Evolutionary conservation across 148 eudicot species (phyloP).

Genomic region (Vaccinium macrocarpon): DNA sequence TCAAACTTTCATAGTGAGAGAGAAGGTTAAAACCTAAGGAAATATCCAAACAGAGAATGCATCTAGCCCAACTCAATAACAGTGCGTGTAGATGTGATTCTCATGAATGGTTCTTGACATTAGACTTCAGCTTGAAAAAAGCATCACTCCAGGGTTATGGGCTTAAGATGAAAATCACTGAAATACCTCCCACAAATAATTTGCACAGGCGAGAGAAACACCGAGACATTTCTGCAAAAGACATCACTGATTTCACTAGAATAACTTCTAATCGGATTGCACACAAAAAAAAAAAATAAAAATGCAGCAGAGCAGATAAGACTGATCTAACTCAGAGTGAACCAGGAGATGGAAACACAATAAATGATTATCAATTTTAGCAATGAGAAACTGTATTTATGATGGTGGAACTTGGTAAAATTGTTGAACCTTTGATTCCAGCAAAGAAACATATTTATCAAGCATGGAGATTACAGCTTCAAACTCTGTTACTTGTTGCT

Average conservation of each 20-base stretch:
- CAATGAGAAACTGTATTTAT: background rate
- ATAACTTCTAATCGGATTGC: background rate
- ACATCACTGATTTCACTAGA: background rate
- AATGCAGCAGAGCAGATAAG: background rate
- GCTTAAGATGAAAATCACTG: background rate
- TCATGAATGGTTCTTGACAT: too few species aligned
- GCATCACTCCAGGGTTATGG: background rate
- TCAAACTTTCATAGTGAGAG: too few species aligned
- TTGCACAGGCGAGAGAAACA: background rate
- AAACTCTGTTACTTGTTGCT: constrained; percentile 81
- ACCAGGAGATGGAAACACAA: background rate
- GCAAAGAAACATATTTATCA: constrained; percentile 67
- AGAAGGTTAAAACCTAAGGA: too few species aligned
- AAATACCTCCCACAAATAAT: too few species aligned
- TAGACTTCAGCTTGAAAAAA: background rate
- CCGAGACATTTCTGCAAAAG: background rate
- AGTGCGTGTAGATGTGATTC: too few species aligned
- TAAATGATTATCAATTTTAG: background rate
- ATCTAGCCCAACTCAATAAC: too few species aligned
- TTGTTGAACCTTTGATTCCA: constrained; percentile 72
- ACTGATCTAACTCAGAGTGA: background rate
- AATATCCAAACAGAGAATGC: too few species aligned
- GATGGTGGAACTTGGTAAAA: constrained; percentile 57
- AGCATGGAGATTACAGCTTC: constrained; percentile 96
- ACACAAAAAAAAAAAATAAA: background rate